Evolutionary conservation across 345 rosid species (phyloP).

Genomic region (Aethionema arabicum): DNA sequence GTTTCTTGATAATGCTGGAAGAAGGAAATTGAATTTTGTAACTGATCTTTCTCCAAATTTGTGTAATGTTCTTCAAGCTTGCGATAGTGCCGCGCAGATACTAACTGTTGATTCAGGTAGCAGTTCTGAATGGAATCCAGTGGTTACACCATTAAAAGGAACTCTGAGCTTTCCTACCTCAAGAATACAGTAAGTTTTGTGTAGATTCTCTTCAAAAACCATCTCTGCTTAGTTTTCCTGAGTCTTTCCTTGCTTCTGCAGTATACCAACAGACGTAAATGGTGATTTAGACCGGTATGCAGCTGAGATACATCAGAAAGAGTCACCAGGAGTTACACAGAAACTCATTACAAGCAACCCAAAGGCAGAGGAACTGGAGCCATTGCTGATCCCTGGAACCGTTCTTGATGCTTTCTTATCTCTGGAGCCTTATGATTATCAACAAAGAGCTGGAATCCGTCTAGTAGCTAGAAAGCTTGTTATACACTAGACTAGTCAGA

Average conservation of each 20-base stretch:
- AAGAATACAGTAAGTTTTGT: slow-evolving; percentile 70
- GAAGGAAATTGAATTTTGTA: slow-evolving; percentile 67
- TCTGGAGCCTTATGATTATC: slow-evolving; percentile 70
- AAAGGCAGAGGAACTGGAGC: slow-evolving; percentile 48
- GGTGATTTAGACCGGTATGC: slow-evolving; percentile 50
- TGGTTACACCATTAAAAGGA: slow-evolving; percentile 40
- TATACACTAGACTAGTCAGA: not conserved
- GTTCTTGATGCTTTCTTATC: slow-evolving; percentile 61
- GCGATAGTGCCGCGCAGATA: slow-evolving; percentile 50
- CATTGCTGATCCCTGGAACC: slow-evolving; percentile 47
- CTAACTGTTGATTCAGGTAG: slow-evolving; percentile 51
- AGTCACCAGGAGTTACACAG: slow-evolving; percentile 48
- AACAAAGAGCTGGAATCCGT: slow-evolving; percentile 71
- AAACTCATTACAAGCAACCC: slow-evolving; percentile 58
- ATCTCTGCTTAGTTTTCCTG: slow-evolving; percentile 11
- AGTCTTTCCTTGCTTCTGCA: slow-evolving; percentile 35
- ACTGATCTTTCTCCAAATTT: slow-evolving; percentile 53
- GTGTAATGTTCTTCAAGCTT: slow-evolving; percentile 57
- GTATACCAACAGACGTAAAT: slow-evolving; percentile 51
- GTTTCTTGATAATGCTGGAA: slow-evolving; percentile 55
- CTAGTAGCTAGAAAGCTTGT: slow-evolving; percentile 62
- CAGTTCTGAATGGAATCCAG: slow-evolving; percentile 66
- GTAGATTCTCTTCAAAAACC: not conserved
- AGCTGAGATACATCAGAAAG: slow-evolving; percentile 65
- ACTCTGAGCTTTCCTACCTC: slow-evolving; percentile 45